Evolutionary conservation across 1,284 basidiomycete species (phyloP), one percentile per base, ranked within the genome.

Genomic region (Cryptococcus sp.): DNA sequence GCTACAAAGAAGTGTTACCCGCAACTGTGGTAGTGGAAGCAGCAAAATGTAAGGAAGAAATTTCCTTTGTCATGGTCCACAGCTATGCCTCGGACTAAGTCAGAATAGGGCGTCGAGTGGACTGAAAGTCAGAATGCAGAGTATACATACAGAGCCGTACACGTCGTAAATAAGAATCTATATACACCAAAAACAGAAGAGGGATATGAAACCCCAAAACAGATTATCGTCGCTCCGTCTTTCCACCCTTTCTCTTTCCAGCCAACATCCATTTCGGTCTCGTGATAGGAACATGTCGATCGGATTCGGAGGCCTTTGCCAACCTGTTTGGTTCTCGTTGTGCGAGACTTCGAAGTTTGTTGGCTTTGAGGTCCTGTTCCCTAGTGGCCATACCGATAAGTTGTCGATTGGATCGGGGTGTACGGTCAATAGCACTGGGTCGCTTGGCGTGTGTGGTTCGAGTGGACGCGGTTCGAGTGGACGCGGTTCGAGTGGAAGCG

Each of bases 261-360:
- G 90, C 77, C 72, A 87, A 90, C 66, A 94, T 68, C 69, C 68
- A 73, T 54, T 76, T 76, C 24, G 77, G 77, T 56, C 73, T 70
- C 21, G 75, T 76, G 52, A 69, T 68, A 21, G 64, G 58, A 10
- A 70, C 63, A 59, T 71, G 73, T 49, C 90, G 84, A 78, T 97
- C 92, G 52, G 82, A 80, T 79, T 97, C 92, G 58, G 88, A 88
- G 41, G 91, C 91, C 70, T 86, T 89, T 23, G 91, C 92, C 41
- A 85, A 80, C 79, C 85, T 84, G 72, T 93, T 92, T 56, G 89
- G 86, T 56, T 82, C 82, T 61, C 92, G 81, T 73, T 93, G 89
- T 14, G 85, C 85, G 54, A 93, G 81, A 64, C 88, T 86, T 56
- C 88, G 86, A 49, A 96, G 78, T 69, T 85, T 83, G 72, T 83